These are phyloP conservation scores for Neurospora discreta DNA, from an alignment of 495 filamentous ascomycete genomes.

Conservation along the genomic window DNA sequence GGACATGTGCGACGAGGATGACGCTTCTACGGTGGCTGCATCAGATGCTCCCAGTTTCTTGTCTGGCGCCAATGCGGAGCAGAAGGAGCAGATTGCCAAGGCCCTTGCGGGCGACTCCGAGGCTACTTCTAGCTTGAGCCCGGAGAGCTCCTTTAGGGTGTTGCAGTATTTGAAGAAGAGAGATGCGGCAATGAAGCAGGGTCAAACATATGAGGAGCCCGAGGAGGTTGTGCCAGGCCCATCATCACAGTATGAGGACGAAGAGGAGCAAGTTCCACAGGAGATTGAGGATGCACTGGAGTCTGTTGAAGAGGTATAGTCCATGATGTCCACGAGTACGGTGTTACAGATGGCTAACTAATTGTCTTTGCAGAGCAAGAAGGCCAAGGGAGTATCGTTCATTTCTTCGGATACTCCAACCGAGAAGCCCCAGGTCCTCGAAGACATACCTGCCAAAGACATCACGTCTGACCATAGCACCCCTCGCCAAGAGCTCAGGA, in stretches of 20 bases:
- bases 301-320: neutral
- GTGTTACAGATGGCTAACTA: neutral
- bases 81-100: constrained; percentile 20
- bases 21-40: constrained; percentile 21
- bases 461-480: neutral
- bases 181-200: neutral
- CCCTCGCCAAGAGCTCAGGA: neutral
- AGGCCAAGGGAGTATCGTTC: neutral
- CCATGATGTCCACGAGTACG: neutral
- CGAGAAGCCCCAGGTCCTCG: neutral
- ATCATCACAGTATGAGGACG: neutral
- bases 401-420: neutral
- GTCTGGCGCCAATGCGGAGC: constrained; percentile 18
- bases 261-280: neutral
- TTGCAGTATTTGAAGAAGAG: neutral
- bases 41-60: constrained; percentile 22
- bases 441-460: neutral
- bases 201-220: neutral
- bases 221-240: constrained; percentile 5
- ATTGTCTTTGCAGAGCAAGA: constrained; percentile 14
- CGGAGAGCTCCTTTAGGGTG: neutral
- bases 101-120: constrained; percentile 2
- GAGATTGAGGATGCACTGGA: neutral
- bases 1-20: constrained; percentile 16
- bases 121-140: constrained; percentile 4